Evolutionary conservation across 2,329 filamentous ascomycete genomes (phyloP).

Genomic region (Dactylellina parvicollis): DNA sequence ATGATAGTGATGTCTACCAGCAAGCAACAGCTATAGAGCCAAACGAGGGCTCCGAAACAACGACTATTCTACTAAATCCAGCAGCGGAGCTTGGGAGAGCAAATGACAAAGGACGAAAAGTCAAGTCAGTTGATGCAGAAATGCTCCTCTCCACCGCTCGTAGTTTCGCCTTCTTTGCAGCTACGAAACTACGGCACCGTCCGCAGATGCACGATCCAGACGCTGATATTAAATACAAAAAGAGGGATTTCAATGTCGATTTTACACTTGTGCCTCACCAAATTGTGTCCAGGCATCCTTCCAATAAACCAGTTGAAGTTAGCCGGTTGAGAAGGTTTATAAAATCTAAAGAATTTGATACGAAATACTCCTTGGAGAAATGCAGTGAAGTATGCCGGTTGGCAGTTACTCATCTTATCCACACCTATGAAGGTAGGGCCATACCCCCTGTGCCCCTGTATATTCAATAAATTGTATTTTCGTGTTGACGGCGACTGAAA

Average conservation of each 20-base stretch:
- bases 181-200: background rate
- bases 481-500: background rate
- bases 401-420: background rate
- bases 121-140: conserved; percentile 1
- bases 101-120: background rate
- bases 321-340: conserved; percentile 4
- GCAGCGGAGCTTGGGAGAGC: too few relatives aligned
- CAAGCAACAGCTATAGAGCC: too few relatives aligned
- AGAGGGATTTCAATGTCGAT: background rate
- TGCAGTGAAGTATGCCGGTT: background rate
- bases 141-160: background rate
- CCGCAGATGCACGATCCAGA: background rate
- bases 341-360: background rate
- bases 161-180: conserved; percentile 8
- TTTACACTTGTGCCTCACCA: background rate
- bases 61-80: too few relatives aligned
- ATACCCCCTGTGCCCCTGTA: too few relatives aligned
- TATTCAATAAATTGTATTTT: background rate
- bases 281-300: background rate
- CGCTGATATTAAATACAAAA: background rate
- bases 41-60: too few relatives aligned
- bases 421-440: background rate
- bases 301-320: background rate
- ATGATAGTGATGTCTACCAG: too few relatives aligned
- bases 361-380: conserved; percentile 2